A percentile compares a stretch with the other conserved stretches of the same genome.
Evolutionary conservation across 306 rosid genomes (phyloP).

Genomic region (Rubus parviflorus): DNA sequence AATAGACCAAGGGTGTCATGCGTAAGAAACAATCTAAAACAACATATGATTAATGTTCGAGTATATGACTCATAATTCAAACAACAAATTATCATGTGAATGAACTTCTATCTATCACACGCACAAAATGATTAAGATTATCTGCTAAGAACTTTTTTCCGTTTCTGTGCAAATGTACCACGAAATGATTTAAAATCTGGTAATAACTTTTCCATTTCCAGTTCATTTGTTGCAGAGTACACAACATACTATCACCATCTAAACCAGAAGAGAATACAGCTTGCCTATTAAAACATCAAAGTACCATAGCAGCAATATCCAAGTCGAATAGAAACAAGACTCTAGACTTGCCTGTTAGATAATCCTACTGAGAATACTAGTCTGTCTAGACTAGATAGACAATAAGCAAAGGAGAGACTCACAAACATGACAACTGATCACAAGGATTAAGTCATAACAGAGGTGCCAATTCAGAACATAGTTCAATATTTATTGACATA

Average conservation of each 20-base stretch:
- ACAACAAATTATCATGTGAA: neutral
- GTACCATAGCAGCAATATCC: constrained; percentile 22
- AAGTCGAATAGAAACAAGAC: constrained; percentile 23
- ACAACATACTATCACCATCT: constrained; percentile 18
- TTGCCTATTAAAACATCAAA: constrained; percentile 19
- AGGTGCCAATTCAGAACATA: constrained; percentile 36
- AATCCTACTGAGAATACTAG: constrained; percentile 26
- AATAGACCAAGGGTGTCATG: neutral
- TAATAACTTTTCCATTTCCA: constrained; percentile 8
- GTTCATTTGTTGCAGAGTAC: constrained; percentile 9
- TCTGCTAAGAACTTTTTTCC: neutral
- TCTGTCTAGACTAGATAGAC: constrained; percentile 31
- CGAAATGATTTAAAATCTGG: neutral
- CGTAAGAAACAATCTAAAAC: neutral
- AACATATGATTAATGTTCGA: neutral
- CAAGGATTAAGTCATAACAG: constrained; percentile 34
- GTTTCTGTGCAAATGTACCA: neutral
- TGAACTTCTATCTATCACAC: neutral
- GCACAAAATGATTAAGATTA: neutral
- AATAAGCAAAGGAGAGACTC: constrained; percentile 28
- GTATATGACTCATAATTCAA: neutral
- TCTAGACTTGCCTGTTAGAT: constrained; percentile 33
- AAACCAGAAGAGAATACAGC: constrained; percentile 24
- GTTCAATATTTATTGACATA: constrained; percentile 44
- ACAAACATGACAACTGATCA: constrained; percentile 34